Conservation (phyloP, 2,329 filamentous ascomycete genomes). For the Penicillium sp. region DNA sequence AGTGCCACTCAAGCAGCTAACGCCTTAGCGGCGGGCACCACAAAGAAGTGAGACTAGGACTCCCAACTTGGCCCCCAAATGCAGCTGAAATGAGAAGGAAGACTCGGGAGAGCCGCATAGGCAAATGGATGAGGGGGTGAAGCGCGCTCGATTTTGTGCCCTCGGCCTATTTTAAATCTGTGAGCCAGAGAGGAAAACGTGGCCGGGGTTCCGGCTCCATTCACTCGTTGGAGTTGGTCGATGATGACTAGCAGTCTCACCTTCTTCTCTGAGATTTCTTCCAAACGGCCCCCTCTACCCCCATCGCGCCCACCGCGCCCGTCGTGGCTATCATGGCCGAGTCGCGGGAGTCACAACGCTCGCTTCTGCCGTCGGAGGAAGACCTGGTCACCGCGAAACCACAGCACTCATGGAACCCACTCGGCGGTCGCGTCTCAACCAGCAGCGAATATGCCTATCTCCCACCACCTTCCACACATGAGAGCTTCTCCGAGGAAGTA, state of each 20-base stretch:
- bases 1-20: not conserved
- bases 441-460: constrained; percentile 11
- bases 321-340: constrained; percentile 17
- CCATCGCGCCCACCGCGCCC: not conserved
- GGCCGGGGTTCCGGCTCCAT: not conserved
- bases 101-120: not conserved
- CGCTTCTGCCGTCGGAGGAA: constrained; percentile 15
- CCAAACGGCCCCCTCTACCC: not conserved
- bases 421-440: constrained; percentile 12
- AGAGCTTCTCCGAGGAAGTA: constrained; percentile 20
- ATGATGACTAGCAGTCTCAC: not conserved
- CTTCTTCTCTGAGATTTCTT: not conserved
- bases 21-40: not conserved
- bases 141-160: not conserved
- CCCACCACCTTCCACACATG: constrained; percentile 3
- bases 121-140: not conserved
- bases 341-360: constrained; percentile 19
- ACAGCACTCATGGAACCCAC: constrained; percentile 21
- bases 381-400: constrained; percentile 16
- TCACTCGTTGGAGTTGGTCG: not conserved
- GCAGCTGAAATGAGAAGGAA: not conserved
- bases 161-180: not conserved
- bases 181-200: not conserved
- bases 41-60: not conserved
- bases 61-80: not conserved